Base-by-base conservation (phyloP, 1,284 basidiomycete species). In the Ceratorhiza oryzae-sativae region DNA sequence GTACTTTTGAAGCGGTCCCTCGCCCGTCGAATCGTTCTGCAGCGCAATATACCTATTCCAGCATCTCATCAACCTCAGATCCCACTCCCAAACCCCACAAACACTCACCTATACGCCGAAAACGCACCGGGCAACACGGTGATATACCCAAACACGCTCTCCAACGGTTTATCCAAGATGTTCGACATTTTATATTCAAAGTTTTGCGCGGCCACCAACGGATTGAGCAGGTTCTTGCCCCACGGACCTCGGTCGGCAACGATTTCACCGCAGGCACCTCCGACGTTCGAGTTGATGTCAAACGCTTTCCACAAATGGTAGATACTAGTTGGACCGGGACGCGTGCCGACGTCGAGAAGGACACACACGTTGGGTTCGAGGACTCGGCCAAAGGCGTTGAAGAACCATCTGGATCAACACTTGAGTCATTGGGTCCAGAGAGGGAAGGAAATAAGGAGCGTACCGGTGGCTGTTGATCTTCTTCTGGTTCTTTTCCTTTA, bases 281-380 rank as follows among this genome's bases (percentile, higher is more conserved):
- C 96, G 39, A 97, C 94, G 75, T 97, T 96, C 32, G 91, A 93
- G 81, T 97, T 95, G 81, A 95, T 91, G 79, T 98, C 95, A 75
- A 98, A 98, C 3, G 94, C 91, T 81, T 98, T 97, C 96, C 96
- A 98, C 10, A 98, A 83, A 77, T 97, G 93, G 80, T 98, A 98
- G 77, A 98, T 96, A 15, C 88, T 90, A 53, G 90, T 93, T 8
- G 91, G 88, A 1, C 93, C 93, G 0, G 96, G 96, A 86, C 91
- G 90, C 0, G 96, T 98, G 0, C 96, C 97, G 20, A 97, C 95
- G 77, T 98, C 96, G 51, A 98, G 88, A 25, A 99, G 85, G 9
- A 98, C 88, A 79, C 95, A 97, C 48, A 98, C 94, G 78, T 97
- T 97, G 30, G 92, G 92, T 74, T 75, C 71, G 39, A 93, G 83